These are phyloP conservation scores for Candida parachauliodes DNA, from an alignment of 805 yeast species.

Conservation along the genomic window DNA sequence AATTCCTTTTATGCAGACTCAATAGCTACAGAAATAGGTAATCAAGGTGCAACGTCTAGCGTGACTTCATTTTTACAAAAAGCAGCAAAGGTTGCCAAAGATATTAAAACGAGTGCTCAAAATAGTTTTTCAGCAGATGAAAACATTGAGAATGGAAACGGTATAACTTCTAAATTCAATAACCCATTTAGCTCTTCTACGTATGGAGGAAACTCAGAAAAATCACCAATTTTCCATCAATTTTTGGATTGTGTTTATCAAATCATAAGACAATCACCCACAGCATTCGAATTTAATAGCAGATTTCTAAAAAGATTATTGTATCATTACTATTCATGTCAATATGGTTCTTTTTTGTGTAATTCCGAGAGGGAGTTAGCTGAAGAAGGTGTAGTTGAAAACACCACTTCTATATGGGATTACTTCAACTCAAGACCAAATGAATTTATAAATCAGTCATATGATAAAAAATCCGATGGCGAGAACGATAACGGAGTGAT, in stretches of 20 bases:
- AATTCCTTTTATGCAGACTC: conserved; percentile 3
- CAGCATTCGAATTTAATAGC: conserved; percentile 81
- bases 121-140: conserved; percentile 15
- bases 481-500: conserved; percentile 39
- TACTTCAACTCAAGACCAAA: conserved; percentile 72
- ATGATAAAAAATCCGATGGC: conserved; percentile 16
- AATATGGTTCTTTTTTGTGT: conserved; percentile 85
- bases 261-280: conserved; percentile 64
- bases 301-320: conserved; percentile 77
- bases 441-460: conserved; percentile 63
- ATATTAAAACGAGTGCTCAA: conserved; percentile 36
- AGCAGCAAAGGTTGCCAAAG: conserved; percentile 42
- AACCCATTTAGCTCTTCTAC: conserved; percentile 21
- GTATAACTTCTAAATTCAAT: conserved; percentile 12
- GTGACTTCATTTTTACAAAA: conserved; percentile 37
- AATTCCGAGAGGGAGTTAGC: conserved; percentile 65
- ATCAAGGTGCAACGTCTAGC: conserved; percentile 19
- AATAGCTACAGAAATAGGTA: conserved; percentile 2
- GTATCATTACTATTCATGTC: conserved; percentile 90
- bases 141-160: conserved; percentile 16
- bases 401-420: conserved; percentile 87
- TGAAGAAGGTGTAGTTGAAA: conserved; percentile 26
- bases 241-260: conserved; percentile 90
- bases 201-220: conserved; percentile 36
- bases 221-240: conserved; percentile 90